These are phyloP conservation scores for Mrakia hoshinonis DNA, from an alignment of 768 basidiomycete species.

Conservation along the genomic window DNA sequence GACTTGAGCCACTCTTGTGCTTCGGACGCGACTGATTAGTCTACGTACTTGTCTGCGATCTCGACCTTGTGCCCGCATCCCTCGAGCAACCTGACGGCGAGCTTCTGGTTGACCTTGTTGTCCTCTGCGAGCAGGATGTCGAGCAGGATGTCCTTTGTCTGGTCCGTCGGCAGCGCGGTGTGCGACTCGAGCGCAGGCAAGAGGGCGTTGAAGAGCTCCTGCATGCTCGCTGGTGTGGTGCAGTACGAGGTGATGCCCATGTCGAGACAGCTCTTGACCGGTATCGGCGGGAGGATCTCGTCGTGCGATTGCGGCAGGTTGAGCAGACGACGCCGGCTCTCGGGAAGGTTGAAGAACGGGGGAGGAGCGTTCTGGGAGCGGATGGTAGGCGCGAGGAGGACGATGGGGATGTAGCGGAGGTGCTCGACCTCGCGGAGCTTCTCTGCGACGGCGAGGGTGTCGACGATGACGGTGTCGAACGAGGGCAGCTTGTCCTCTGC, in stretches of 20 bases:
- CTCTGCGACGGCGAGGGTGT: slow-evolving; percentile 77
- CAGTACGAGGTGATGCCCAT: slow-evolving; percentile 93
- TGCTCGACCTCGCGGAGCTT: slow-evolving; percentile 84
- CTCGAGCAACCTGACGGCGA: slow-evolving; percentile 93
- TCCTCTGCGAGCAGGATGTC: slow-evolving; percentile 95
- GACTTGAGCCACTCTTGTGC: too few species aligned
- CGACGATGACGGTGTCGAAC: slow-evolving; percentile 92
- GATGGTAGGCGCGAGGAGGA: slow-evolving; percentile 63
- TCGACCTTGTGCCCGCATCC: slow-evolving; percentile 91
- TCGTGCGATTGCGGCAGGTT: slow-evolving; percentile 36
- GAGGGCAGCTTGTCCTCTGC: slow-evolving; percentile 50
- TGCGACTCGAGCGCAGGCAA: slow-evolving; percentile 91
- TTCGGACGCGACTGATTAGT: too few species aligned
- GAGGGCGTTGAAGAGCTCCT: slow-evolving; percentile 83
- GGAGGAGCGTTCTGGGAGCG: slow-evolving; percentile 33
- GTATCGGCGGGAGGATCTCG: slow-evolving; percentile 39
- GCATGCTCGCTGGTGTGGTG: slow-evolving; percentile 76
- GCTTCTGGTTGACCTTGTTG: slow-evolving; percentile 46
- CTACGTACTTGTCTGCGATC: slow-evolving; percentile 78
- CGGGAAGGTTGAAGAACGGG: slow-evolving; percentile 39
- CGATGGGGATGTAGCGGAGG: slow-evolving; percentile 90
- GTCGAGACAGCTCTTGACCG: slow-evolving; percentile 93
- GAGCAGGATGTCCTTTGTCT: slow-evolving; percentile 68
- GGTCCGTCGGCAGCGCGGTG: slow-evolving; percentile 74
- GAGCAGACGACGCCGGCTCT: slow-evolving; percentile 36